Conservation (phyloP, 495 filamentous ascomycete genomes). For the Darksidea phi region DNA sequence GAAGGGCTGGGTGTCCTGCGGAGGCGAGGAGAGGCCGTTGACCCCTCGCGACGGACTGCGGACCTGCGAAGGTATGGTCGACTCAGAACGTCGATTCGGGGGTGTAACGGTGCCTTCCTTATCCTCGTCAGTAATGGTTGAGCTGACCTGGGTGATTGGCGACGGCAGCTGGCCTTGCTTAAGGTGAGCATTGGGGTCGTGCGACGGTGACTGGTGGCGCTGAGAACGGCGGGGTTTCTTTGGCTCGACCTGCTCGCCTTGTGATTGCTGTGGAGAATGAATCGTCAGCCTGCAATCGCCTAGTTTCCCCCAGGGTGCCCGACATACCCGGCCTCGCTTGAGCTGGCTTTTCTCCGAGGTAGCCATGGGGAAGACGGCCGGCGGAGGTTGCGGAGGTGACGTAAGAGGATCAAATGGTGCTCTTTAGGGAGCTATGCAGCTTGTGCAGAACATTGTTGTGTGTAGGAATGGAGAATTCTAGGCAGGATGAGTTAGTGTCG, state of each 20-base stretch:
- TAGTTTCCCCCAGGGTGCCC: neutral
- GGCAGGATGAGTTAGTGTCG: neutral
- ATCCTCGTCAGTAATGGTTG: constrained; percentile 58
- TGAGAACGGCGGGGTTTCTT: constrained; percentile 70
- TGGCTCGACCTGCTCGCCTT: constrained; percentile 31
- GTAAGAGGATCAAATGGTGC: constrained; percentile 3
- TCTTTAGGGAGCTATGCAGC: neutral
- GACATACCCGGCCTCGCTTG: constrained; percentile 42
- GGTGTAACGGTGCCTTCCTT: constrained; percentile 75
- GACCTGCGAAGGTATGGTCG: constrained; percentile 51
- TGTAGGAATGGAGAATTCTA: neutral
- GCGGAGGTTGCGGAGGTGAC: neutral
- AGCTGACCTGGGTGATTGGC: constrained; percentile 66
- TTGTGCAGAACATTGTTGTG: constrained; percentile 12
- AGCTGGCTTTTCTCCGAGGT: constrained; percentile 40
- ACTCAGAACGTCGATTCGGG: constrained; percentile 58
- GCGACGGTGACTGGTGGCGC: constrained; percentile 53
- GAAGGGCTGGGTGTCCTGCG: constrained; percentile 62
- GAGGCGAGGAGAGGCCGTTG: constrained; percentile 67
- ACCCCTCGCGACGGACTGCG: constrained; percentile 49
- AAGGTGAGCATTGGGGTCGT: constrained; percentile 47
- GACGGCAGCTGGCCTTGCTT: constrained; percentile 74
- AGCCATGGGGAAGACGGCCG: constrained; percentile 8
- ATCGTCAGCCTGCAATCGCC: constrained; percentile 17
- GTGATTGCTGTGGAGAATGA: constrained; percentile 28